These are phyloP conservation scores for Leucocoprinus sp. DNA, from an alignment of 768 basidiomycete genomes.

Conservation along the genomic window DNA sequence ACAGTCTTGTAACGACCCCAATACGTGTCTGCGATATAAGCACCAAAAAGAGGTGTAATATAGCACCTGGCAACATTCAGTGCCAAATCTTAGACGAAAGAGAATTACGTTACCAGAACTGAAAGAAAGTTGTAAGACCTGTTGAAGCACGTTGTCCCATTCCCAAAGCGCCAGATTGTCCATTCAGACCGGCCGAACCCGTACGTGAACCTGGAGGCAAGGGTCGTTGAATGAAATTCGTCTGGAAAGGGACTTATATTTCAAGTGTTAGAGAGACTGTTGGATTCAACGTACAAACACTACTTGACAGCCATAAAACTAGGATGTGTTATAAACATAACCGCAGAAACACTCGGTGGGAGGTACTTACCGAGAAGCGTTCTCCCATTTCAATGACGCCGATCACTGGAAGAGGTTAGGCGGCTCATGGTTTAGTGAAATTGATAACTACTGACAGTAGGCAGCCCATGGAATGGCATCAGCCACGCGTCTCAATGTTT, in stretches of 20 bases:
- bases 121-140: slow-evolving; percentile 63
- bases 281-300: slow-evolving; percentile 32
- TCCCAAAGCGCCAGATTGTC: slow-evolving; percentile 62
- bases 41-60: slow-evolving; percentile 52
- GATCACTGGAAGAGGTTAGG: slow-evolving; percentile 36
- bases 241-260: slow-evolving; percentile 32
- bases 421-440: slow-evolving; percentile 3
- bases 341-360: no score
- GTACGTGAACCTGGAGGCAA: slow-evolving; percentile 60
- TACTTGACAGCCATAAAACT: slow-evolving; percentile 41
- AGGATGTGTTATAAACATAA: background rate
- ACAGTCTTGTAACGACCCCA: slow-evolving; percentile 66
- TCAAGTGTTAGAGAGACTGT: no score
- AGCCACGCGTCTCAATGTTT: slow-evolving; percentile 51
- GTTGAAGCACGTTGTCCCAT: slow-evolving; percentile 63
- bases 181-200: slow-evolving; percentile 44
- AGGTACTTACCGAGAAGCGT: slow-evolving; percentile 51
- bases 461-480: slow-evolving; percentile 53
- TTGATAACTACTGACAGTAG: slow-evolving; percentile 27
- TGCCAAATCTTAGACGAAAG: slow-evolving; percentile 6
- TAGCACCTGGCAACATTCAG: slow-evolving; percentile 35
- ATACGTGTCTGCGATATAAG: slow-evolving; percentile 58
- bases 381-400: slow-evolving; percentile 64
- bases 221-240: slow-evolving; percentile 69
- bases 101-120: slow-evolving; percentile 44